phyloP scores from a whole-genome alignment of 352 stramenopile genomes.

The Phytophthora nicotianae region DNA sequence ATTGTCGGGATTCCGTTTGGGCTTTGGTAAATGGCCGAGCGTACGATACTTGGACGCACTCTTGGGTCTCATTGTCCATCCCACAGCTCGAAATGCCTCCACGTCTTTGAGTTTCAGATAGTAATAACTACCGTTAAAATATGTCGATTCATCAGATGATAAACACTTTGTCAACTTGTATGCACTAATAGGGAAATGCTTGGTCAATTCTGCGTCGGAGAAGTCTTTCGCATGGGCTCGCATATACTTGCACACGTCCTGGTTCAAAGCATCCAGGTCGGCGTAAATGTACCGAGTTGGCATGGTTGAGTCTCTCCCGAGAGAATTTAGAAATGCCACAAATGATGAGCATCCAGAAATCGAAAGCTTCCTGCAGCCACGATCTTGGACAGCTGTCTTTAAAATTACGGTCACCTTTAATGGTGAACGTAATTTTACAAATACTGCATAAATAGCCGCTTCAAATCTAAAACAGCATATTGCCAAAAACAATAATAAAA shows the following conservation, averaged over 20 bases:
- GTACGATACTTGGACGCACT: slow-evolving; percentile 25
- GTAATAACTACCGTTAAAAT: slow-evolving; percentile 25
- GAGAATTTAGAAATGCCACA: slow-evolving; percentile 16
- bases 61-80: slow-evolving; percentile 28
- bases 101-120: slow-evolving; percentile 23
- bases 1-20: neutral
- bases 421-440: no score
- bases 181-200: slow-evolving; percentile 22
- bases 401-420: neutral
- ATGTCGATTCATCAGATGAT: slow-evolving; percentile 6
- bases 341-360: slow-evolving; percentile 7
- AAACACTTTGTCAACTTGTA: slow-evolving; percentile 23
- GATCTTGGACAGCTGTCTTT: neutral
- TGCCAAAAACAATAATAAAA: no score
- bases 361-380: neutral
- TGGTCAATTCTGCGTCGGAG: slow-evolving; percentile 15
- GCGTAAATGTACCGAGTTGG: slow-evolving; percentile 26
- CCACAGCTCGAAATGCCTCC: slow-evolving; percentile 22
- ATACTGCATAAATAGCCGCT: no score
- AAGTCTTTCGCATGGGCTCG: slow-evolving; percentile 15
- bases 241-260: slow-evolving; percentile 26
- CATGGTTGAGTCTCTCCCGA: slow-evolving; percentile 25
- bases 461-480: no score
- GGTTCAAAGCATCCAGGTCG: slow-evolving; percentile 29
- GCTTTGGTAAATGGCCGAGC: slow-evolving; percentile 29